Conservation (phyloP, 176 grass and related monocot genomes). For the Dendrocalamus sinicus region DNA sequence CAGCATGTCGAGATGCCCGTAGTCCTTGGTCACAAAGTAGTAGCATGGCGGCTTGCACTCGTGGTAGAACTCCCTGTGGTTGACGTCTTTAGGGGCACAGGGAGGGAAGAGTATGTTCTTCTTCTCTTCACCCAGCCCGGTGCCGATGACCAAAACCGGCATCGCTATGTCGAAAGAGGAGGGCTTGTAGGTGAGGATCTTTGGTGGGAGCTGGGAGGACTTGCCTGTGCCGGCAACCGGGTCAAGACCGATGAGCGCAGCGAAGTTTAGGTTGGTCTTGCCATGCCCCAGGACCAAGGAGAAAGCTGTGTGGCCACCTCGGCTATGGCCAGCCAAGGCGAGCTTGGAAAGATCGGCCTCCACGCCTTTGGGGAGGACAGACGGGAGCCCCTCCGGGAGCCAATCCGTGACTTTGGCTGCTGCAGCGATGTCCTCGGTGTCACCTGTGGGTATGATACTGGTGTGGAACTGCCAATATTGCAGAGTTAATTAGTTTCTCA, state of each 20-base stretch:
- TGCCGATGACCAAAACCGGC: conserved; percentile 59
- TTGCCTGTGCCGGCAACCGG: conserved; percentile 44
- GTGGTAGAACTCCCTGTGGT: conserved; percentile 59
- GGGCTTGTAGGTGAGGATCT: conserved; percentile 56
- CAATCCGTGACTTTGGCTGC: conserved; percentile 46
- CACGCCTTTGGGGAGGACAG: conserved; percentile 45
- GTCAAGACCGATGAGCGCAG: conserved; percentile 59
- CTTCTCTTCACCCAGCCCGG: conserved; percentile 53
- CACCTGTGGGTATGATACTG: background rate
- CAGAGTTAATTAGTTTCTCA: background rate
- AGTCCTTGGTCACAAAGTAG: conserved; percentile 59
- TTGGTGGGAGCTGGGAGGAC: conserved; percentile 33
- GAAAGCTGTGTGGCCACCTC: conserved; percentile 66
- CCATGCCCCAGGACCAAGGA: conserved; percentile 50
- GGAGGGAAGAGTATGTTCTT: conserved; percentile 51
- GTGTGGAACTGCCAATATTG: background rate
- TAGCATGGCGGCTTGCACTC: conserved; percentile 63
- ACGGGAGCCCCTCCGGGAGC: conserved; percentile 46
- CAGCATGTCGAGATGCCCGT: conserved; percentile 67
- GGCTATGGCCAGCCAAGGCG: conserved; percentile 58
- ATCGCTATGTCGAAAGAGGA: conserved; percentile 47
- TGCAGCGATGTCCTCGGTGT: conserved; percentile 43
- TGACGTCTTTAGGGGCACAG: conserved; percentile 54
- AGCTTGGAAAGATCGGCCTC: conserved; percentile 50
- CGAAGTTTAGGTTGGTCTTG: conserved; percentile 43